phyloP scores from a whole-genome alignment of 2,329 filamentous ascomycete species.

The Colletotrichum sojae region DNA sequence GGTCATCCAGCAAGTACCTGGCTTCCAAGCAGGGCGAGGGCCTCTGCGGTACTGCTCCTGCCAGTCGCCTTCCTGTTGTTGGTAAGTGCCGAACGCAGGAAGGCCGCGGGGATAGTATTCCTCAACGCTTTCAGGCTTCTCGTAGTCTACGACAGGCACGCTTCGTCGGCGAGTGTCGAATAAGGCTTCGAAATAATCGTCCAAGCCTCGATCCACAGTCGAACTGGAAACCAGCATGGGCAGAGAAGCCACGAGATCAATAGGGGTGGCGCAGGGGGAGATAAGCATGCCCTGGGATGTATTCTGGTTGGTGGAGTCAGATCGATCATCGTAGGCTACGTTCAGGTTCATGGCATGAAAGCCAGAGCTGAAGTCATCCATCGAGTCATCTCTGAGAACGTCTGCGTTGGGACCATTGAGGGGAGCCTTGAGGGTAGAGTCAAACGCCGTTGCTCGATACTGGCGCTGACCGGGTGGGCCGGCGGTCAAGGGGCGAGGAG shows the following conservation, averaged over 20 bases:
- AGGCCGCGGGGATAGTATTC: slow-evolving; percentile 50
- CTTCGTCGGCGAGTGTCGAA: slow-evolving; percentile 26
- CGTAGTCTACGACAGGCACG: slow-evolving; percentile 47
- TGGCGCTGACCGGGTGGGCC: slow-evolving; percentile 69
- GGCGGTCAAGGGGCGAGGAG: slow-evolving; percentile 66
- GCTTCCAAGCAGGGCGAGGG: slow-evolving; percentile 34
- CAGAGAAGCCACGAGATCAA: slow-evolving; percentile 8
- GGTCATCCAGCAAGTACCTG: slow-evolving; percentile 42
- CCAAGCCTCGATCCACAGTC: slow-evolving; percentile 7
- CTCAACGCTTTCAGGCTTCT: slow-evolving; percentile 46
- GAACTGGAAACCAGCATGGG: slow-evolving; percentile 10
- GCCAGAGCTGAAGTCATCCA: slow-evolving; percentile 43
- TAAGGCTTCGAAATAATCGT: background rate
- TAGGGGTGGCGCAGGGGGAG: slow-evolving; percentile 10
- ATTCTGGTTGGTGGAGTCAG: background rate
- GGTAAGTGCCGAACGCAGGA: slow-evolving; percentile 40
- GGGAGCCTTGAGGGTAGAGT: slow-evolving; percentile 54
- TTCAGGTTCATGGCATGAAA: slow-evolving; percentile 43
- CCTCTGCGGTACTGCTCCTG: slow-evolving; percentile 37
- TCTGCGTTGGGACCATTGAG: slow-evolving; percentile 47
- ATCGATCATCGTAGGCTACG: background rate
- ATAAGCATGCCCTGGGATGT: too few relatives aligned
- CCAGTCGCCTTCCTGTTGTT: slow-evolving; percentile 44
- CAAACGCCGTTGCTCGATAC: slow-evolving; percentile 60
- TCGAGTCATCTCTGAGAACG: slow-evolving; percentile 43